These are phyloP conservation scores for Talinum fruticosum DNA, from an alignment of 148 eudicot species.

Conservation along the genomic window DNA sequence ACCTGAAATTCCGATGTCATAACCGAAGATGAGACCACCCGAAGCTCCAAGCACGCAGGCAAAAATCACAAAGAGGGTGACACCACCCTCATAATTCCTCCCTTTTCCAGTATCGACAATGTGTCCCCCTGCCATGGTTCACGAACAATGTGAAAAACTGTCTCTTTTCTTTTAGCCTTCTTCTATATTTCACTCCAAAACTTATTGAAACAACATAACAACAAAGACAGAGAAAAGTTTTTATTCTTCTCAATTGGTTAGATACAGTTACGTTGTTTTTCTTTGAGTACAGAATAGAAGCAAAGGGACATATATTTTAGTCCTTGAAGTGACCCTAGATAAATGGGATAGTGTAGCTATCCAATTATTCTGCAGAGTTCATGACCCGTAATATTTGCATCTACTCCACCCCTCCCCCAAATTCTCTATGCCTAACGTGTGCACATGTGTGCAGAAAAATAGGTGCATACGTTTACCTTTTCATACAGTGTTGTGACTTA, in stretches of 20 bases:
- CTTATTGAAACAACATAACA: background rate
- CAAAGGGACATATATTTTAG: background rate
- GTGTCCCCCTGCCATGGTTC: conserved; percentile 23
- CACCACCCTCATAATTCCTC: conserved; percentile 23
- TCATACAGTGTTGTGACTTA: background rate
- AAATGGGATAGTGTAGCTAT: background rate
- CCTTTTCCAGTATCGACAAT: background rate
- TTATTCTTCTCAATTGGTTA: background rate
- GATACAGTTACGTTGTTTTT: background rate
- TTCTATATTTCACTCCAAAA: background rate
- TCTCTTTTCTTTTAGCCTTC: no score
- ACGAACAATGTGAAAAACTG: background rate
- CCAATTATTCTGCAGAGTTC: background rate
- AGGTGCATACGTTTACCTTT: background rate
- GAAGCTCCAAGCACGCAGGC: conserved; percentile 36
- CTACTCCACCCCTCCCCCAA: background rate
- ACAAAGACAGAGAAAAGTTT: background rate
- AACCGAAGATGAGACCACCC: conserved; percentile 37
- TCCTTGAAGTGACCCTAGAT: background rate
- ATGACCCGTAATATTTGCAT: background rate
- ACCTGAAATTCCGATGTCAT: conserved; percentile 39
- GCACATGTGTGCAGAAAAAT: no score
- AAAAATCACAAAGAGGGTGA: conserved; percentile 25
- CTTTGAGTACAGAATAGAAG: background rate
- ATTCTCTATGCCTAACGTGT: no score